Evolutionary conservation across 2,329 filamentous ascomycete genomes (phyloP), one percentile per base, ranked within the genome.

Genomic region (Sarocladium oryzae): DNA sequence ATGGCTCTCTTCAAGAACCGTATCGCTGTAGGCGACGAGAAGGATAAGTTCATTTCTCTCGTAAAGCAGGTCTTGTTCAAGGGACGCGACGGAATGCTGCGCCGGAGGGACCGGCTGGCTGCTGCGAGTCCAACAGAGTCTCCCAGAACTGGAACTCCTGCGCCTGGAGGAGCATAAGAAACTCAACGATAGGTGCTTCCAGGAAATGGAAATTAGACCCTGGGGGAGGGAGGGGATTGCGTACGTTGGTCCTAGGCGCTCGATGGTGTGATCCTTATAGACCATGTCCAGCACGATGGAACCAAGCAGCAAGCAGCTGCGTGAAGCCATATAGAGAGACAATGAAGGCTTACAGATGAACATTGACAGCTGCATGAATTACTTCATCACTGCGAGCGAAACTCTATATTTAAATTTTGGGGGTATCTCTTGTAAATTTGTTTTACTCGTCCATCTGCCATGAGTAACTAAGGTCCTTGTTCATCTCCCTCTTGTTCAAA

Each of bases 381-480:
- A n/a, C n/a, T n/a, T n/a, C n/a, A n/a, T n/a, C n/a, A n/a, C n/a
- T n/a, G n/a, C n/a, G n/a, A n/a, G n/a, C n/a, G n/a, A n/a, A n/a
- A n/a, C n/a, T n/a, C n/a, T n/a, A n/a, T n/a, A n/a, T n/a, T n/a
- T n/a, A n/a, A n/a, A n/a, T n/a, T n/a, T n/a, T 40, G 37, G 23
- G 40, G 40, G 40, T 43, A 43, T 43, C 40, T n/a, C n/a, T n/a
- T n/a, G n/a, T 40, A 10, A 9, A n/a, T 28, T 15, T 26, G 21
- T 9, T 33, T 66, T 77, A 93, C 68, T 90, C 88, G 70, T 96
- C 93, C 86, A 95, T 93, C 74, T 96, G 89, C 93, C 92, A 99
- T 28, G 86, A 83, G 68, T 96, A 97, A 60, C 92, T 84, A 62
- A 97, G 68, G 28, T 85, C 85, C 67, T 88, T 86, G 59, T 86